phyloP scores from a whole-genome alignment of 768 basidiomycete genomes.

The Agrocybe pediades region DNA sequence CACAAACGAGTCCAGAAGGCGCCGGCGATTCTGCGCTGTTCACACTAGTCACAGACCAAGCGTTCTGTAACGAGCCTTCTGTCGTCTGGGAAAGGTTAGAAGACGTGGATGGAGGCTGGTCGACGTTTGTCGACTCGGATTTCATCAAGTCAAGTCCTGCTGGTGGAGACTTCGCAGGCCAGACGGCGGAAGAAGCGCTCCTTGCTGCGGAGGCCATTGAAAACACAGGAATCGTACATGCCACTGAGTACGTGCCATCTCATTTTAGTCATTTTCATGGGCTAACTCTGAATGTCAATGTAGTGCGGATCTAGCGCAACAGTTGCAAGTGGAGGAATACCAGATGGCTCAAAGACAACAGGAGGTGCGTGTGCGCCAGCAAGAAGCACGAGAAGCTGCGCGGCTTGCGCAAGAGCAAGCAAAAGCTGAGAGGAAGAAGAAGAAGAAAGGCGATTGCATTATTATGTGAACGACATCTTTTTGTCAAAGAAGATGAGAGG shows the following conservation, averaged over 20 bases:
- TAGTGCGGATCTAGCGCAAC: conserved; percentile 71
- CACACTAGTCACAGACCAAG: conserved; percentile 83
- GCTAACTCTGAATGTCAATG: neutral
- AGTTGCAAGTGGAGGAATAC: conserved; percentile 84
- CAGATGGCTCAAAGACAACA: conserved; percentile 43
- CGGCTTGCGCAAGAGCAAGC: conserved; percentile 25
- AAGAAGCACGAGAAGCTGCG: conserved; percentile 23
- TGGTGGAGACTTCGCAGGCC: conserved; percentile 82
- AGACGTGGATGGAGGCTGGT: conserved; percentile 80
- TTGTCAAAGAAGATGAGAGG: too few relatives aligned
- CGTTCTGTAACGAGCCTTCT: conserved; percentile 73
- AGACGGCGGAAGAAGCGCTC: conserved; percentile 63
- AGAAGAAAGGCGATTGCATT: conserved; percentile 55
- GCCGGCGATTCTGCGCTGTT: conserved; percentile 55
- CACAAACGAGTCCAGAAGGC: conserved; percentile 5
- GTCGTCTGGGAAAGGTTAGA: conserved; percentile 92
- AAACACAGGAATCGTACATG: conserved; percentile 40
- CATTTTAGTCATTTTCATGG: neutral
- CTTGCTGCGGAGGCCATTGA: conserved; percentile 48
- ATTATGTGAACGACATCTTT: conserved; percentile 63
- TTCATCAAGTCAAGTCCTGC: conserved; percentile 66
- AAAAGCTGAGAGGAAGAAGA: conserved; percentile 29
- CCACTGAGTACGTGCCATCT: conserved; percentile 57
- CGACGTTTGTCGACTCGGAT: conserved; percentile 76
- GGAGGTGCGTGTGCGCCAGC: conserved; percentile 29